Conservation (phyloP, 2,329 filamentous ascomycete species). For the Chaetomiaceae sp. region DNA sequence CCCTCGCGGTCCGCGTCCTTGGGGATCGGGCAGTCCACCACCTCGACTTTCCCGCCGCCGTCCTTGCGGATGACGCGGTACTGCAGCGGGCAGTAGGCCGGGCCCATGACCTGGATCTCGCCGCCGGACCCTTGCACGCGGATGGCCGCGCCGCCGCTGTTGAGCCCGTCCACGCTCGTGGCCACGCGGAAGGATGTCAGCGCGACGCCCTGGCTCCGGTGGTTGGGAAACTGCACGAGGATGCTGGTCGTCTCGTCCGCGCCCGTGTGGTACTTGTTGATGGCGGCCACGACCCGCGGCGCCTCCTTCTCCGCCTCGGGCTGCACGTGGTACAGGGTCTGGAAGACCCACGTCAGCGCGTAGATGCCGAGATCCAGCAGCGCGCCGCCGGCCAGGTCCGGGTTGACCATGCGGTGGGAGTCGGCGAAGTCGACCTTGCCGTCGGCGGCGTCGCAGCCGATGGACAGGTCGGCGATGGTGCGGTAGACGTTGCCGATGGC, state of each 20-base stretch:
- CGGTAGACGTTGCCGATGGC: conserved; percentile 57
- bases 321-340: conserved; percentile 78
- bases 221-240: conserved; percentile 65
- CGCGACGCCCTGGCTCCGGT: conserved; percentile 65
- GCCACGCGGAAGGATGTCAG: conserved; percentile 58
- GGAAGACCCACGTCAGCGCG: conserved; percentile 84
- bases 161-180: conserved; percentile 46
- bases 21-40: conserved; percentile 49
- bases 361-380: conserved; percentile 85
- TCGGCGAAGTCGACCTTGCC: conserved; percentile 51
- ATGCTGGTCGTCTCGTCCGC: conserved; percentile 75
- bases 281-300: conserved; percentile 62
- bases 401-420: conserved; percentile 72
- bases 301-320: conserved; percentile 59
- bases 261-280: conserved; percentile 67
- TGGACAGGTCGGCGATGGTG: conserved; percentile 54
- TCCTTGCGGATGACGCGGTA: conserved; percentile 57
- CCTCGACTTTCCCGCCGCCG: conserved; percentile 40
- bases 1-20: conserved; percentile 39
- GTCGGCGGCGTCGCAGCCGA: conserved; percentile 53
- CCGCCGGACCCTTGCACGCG: conserved; percentile 75
- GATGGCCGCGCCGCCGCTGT: conserved; percentile 58
- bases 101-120: conserved; percentile 73
- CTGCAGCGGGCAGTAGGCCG: conserved; percentile 61
- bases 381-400: conserved; percentile 73